Evolutionary conservation across 2,329 filamentous ascomycete species (phyloP), one percentile per base, ranked within the genome.

Genomic region (Sphaerulina vaccinii): DNA sequence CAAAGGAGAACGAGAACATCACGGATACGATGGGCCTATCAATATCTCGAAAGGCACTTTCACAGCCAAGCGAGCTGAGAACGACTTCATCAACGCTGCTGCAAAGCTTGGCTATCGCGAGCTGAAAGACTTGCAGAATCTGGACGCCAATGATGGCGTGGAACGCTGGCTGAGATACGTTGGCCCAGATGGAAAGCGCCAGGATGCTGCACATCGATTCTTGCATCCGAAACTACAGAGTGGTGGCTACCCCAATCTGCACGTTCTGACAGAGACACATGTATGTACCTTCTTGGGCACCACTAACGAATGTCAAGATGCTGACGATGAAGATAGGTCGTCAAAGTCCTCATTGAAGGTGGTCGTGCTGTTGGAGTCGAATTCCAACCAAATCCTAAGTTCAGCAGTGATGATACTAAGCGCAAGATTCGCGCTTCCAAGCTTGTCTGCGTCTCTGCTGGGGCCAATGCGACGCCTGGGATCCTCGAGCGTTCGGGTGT

Each of bases 401-500:
- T 45, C 35, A 44, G 46, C 23, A 39, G 54, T 18, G 42, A 49
- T 10, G 23, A 42, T 5, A 38, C 49, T 11, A 23, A 50, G 27
- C 49, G 33, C 8, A 45, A 49, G 24, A 66, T 84, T 21, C 73
- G 67, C 40, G 81, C 82, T 3, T 72, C 73, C 5, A 83, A 79
- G 65, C 68, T 82, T 13, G 80, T 85, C 9, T 75, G 86, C 32
- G 64, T 86, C 2, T 77, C 77, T 3, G 81, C 81, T 0, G 83
- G 83, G 0, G 77, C 74, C 27, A 69, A 79, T 36, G 75, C 77
- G 61, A 82, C 79, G 8, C 83, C 77, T 4, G 80, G 78, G 62
- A 69, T 82, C 11, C 75, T 80, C 13, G 82, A 86, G 57, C 70
- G 84, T 1, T 85, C 82, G 0, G 83, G 83, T 0, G 73, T 86